Base-by-base conservation (phyloP, 2,329 filamentous ascomycete species). In the Mollisia scopiformis region DNA sequence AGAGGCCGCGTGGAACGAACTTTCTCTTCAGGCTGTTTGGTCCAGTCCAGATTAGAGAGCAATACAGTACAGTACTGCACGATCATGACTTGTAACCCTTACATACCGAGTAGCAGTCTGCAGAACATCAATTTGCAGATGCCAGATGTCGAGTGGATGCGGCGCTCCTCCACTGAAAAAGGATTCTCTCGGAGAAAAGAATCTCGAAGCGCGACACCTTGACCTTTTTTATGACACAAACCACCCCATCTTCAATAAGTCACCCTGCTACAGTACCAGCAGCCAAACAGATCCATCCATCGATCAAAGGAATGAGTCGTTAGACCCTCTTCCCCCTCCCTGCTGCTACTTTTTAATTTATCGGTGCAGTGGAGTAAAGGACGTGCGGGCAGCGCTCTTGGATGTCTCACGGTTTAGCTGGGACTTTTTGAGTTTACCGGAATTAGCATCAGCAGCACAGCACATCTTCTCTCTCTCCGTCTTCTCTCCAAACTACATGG, bases 291-390 rank as follows among this genome's bases (percentile, higher is more conserved):
- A n/a, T n/a, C n/a, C n/a, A n/a, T n/a, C n/a, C n/a, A n/a, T 21
- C 19, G 11, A 28, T 25, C 46, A 7, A 13, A 31, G n/a, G 27
- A 19, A 33, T 25, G 27, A 51, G 49, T 51, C 27, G 47, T 33
- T 25, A 19, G 16, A 8, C 31, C 47, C 8, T 35, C 3, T 8
- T 7, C 49, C 49, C 33, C 47, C 52, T 53, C 54, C 58, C 37
- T 57, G 46, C 58, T 61, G 43, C 27, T 33, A n/a, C 28, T 11
- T 16, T 51, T n/a, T 51, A 31, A 51, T 51, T 51, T 33, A 51
- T 51, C n/a, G n/a, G n/a, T n/a, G n/a, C n/a, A n/a, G n/a, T n/a
- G n/a, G n/a, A n/a, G n/a, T n/a, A n/a, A 16, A n/a, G 13, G 5
- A 6, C 11, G 10, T 43, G 33, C 33, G 3, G 31, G 46, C 47